phyloP scores from a whole-genome alignment of 768 basidiomycete genomes.

The Zangia roseola region DNA sequence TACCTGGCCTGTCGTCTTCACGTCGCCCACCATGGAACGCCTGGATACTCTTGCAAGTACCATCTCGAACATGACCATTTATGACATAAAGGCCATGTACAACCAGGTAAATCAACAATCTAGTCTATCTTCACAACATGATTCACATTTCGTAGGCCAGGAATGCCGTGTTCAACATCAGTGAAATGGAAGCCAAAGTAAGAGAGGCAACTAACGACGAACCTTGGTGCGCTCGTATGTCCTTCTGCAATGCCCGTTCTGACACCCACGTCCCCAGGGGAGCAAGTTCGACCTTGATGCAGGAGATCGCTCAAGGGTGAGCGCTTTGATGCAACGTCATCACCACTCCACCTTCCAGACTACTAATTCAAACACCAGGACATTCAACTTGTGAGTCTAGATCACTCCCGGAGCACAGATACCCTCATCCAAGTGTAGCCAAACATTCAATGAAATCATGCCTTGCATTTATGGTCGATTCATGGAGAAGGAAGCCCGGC shows the following conservation, averaged over 20 bases:
- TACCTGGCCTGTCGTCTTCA: neutral
- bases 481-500: conserved; percentile 97
- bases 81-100: conserved; percentile 94
- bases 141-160: conserved; percentile 63
- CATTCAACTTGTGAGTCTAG: conserved; percentile 88
- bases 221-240: conserved; percentile 72
- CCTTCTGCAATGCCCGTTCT: neutral
- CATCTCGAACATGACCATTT: conserved; percentile 81
- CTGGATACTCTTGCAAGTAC: conserved; percentile 72
- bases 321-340: conserved; percentile 26
- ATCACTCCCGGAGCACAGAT: neutral
- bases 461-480: conserved; percentile 92
- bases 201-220: conserved; percentile 97
- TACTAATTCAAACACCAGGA: conserved; percentile 49
- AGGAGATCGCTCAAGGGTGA: conserved; percentile 96
- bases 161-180: conserved; percentile 94
- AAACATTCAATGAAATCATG: conserved; percentile 99
- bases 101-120: conserved; percentile 62
- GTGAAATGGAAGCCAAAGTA: conserved; percentile 97
- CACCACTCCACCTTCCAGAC: neutral
- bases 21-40: conserved; percentile 63
- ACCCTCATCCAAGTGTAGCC: conserved; percentile 46
- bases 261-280: conserved; percentile 59
- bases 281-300: conserved; percentile 96
- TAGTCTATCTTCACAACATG: neutral